Evolutionary conservation across 306 rosid genomes (phyloP).

Genomic region (Cucumis sativus): DNA sequence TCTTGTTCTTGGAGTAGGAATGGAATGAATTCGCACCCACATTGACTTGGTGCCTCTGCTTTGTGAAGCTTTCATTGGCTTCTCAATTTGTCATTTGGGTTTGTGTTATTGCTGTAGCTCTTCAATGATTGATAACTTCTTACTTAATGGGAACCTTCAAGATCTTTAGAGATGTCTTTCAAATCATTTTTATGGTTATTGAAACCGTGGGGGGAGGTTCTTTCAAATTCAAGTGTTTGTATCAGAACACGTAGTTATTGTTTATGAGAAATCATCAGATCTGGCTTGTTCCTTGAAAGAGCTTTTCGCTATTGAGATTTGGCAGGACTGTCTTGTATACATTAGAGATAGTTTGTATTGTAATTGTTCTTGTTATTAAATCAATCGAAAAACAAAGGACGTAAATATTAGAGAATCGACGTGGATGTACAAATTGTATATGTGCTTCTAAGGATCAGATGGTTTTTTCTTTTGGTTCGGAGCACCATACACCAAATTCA

Average conservation of each 20-base stretch:
- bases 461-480: too few species aligned
- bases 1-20: constrained; percentile 45
- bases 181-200: not conserved
- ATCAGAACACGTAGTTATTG: not conserved
- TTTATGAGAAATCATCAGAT: not conserved
- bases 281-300: not conserved
- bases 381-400: too few species aligned
- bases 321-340: not conserved
- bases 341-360: not conserved
- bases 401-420: too few species aligned
- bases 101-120: constrained; percentile 46
- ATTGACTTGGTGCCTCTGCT: constrained; percentile 51
- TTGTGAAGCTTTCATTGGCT: constrained; percentile 48
- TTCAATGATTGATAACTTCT: constrained; percentile 51
- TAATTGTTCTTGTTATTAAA: not conserved
- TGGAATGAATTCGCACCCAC: constrained; percentile 63
- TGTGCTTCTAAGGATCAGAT: too few species aligned
- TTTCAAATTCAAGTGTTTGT: not conserved
- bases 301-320: not conserved
- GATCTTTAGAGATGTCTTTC: not conserved
- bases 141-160: not conserved
- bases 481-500: too few species aligned
- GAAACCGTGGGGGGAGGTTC: not conserved
- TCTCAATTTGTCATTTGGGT: constrained; percentile 40
- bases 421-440: too few species aligned